Base-by-base conservation (phyloP, 257 asterid genomes). In the Forsythia viridissima region DNA sequence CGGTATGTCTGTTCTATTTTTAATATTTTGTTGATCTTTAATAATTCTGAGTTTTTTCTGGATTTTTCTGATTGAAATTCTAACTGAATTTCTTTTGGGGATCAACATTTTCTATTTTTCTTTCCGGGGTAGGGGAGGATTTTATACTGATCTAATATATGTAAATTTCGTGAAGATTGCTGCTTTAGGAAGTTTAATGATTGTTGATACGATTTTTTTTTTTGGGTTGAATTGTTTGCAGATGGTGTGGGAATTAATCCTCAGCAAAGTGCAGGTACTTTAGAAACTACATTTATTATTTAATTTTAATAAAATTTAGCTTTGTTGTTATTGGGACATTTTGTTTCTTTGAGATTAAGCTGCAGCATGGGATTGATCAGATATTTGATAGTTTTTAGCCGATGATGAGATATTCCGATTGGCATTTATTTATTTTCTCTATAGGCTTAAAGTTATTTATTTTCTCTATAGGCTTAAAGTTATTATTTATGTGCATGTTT, bases 211-310 rank as follows among this genome's bases (percentile, higher is more conserved):
- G 4, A 4, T 51, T 9, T 10, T 8, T 63, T 59, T 7, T 21
- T 57, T 59, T 20, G 3, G 0, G 13, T 21, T 24, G 16, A 57
- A 6, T 24, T 63, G 9, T 63, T 24, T 85, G 81, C 90, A 94
- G 99, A 94, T 91, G 99, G 99, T 75, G 98, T 94, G 52, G 99
- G 99, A 82, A 94, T 94, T 79, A 94, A 91, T 87, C 99, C 99
- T 78, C 99, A 94, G 59, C 99, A 94, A 82, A 94, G 97, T 90
- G 99, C 99, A 90, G 99, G 99, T 94, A 86, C 42, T 77, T 80
- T 69, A 21, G 36, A 11, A 18, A 37, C 52, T 52, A 10, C 63
- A 69, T 38, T 63, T 21, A 24, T 18, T 20, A 20, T 57, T 18
- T 73, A 43, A 34, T 72, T 77, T 34, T 80, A 71, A 63, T 67